These are phyloP conservation scores for Discostella pseudostelligera DNA, from an alignment of 108 stramenopile genomes.

Conservation along the genomic window DNA sequence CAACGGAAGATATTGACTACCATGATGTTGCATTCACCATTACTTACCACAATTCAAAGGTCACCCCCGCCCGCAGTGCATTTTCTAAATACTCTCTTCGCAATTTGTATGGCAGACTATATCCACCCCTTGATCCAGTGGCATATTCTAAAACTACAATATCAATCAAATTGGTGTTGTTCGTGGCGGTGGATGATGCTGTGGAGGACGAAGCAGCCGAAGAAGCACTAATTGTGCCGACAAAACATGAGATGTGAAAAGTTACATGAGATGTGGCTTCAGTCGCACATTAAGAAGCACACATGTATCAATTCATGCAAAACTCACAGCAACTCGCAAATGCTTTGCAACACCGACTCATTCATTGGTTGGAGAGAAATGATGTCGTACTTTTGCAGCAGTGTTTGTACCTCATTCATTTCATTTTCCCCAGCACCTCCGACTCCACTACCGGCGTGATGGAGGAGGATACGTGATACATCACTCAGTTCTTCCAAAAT, in stretches of 20 bases:
- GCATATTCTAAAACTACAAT: slow-evolving; percentile 74
- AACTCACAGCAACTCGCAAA: slow-evolving; percentile 47
- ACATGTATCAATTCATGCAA: too few relatives aligned
- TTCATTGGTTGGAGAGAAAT: slow-evolving; percentile 69
- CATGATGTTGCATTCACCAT: neutral
- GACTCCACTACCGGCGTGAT: neutral
- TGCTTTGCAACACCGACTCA: slow-evolving; percentile 60
- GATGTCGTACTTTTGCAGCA: slow-evolving; percentile 66
- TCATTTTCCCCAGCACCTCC: neutral
- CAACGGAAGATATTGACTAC: neutral
- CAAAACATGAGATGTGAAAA: neutral
- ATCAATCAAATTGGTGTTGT: slow-evolving; percentile 21
- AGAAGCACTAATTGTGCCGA: too few relatives aligned
- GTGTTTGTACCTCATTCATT: too few relatives aligned
- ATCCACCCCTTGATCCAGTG: slow-evolving; percentile 47
- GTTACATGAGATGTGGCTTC: too few relatives aligned
- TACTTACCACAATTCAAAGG: slow-evolving; percentile 58
- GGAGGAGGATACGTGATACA: slow-evolving; percentile 45
- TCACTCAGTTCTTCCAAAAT: slow-evolving; percentile 72
- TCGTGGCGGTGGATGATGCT: neutral
- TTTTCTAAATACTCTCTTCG: slow-evolving; percentile 54
- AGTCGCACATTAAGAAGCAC: neutral
- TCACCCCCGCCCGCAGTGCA: slow-evolving; percentile 43
- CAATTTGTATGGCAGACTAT: slow-evolving; percentile 58
- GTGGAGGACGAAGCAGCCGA: too few relatives aligned